Percentiles rank a stretch among this genome's conserved stretches.
These are phyloP conservation scores for Pyrenophora seminiperda DNA, from an alignment of 2,329 filamentous ascomycete species.

Conservation along the genomic window DNA sequence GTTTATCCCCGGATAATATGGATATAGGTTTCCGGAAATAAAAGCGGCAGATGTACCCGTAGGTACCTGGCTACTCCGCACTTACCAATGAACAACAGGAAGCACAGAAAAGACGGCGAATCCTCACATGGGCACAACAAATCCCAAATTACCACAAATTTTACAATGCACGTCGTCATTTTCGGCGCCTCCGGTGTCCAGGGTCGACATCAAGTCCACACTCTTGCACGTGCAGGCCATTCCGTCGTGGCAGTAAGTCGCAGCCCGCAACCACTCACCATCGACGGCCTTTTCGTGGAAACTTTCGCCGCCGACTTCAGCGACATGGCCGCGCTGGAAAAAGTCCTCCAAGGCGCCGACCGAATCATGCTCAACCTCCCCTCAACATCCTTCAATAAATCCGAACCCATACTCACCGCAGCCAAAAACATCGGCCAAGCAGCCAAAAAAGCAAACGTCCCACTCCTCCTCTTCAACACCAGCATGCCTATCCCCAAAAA, in stretches of 20 bases:
- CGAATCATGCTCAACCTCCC: conserved; percentile 37
- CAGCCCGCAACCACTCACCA: conserved; percentile 22
- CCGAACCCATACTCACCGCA: conserved; percentile 31
- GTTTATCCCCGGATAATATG: too few relatives aligned
- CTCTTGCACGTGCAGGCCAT: conserved; percentile 31
- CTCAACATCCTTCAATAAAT: conserved; percentile 36
- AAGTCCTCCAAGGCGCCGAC: conserved; percentile 25
- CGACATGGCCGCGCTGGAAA: conserved; percentile 18
- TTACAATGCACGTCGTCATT: conserved; percentile 33
- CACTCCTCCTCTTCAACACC: conserved; percentile 37
- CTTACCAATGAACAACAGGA: too few relatives aligned
- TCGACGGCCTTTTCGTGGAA: conserved; percentile 24
- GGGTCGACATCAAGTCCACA: conserved; percentile 36
- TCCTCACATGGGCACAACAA: too few relatives aligned
- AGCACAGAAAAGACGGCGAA: too few relatives aligned
- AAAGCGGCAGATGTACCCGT: too few relatives aligned
- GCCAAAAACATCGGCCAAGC: conserved; percentile 26
- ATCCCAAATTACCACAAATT: neutral
- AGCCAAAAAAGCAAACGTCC: conserved; percentile 23
- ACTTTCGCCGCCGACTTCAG: conserved; percentile 31
- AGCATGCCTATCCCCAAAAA: conserved; percentile 34
- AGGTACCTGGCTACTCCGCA: too few relatives aligned
- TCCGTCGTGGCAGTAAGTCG: conserved; percentile 36
- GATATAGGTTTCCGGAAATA: too few relatives aligned
- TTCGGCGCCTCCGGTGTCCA: conserved; percentile 41